phyloP scores from a whole-genome alignment of 345 rosid species.

The Citrus reticulata region DNA sequence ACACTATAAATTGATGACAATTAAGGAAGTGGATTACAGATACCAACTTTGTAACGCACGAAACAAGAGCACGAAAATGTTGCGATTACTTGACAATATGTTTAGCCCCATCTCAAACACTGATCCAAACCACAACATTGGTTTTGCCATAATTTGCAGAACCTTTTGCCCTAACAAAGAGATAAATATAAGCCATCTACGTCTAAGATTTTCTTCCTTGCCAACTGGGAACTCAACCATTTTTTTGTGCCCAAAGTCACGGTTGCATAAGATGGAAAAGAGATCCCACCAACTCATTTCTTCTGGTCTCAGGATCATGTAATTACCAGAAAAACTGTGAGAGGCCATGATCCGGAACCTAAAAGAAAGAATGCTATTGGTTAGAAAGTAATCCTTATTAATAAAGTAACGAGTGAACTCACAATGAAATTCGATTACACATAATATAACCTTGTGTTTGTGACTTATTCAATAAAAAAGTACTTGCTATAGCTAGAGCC shows the following conservation, averaged over 20 bases:
- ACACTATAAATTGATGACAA: too few species aligned
- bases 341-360: background rate
- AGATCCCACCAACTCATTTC: background rate
- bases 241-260: background rate
- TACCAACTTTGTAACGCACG: conserved; percentile 18
- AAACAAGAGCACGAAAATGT: conserved; percentile 16
- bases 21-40: background rate
- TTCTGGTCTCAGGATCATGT: conserved; percentile 9
- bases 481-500: background rate
- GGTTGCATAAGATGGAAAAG: background rate
- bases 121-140: conserved; percentile 6
- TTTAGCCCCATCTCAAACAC: conserved; percentile 20
- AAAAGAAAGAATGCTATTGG: background rate
- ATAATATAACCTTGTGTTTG: background rate
- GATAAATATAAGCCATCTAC: conserved; percentile 17
- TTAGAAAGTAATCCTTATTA: background rate
- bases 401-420: background rate
- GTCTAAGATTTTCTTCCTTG: conserved; percentile 10
- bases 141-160: conserved; percentile 7
- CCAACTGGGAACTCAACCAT: conserved; percentile 10
- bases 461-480: background rate
- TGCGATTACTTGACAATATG: conserved; percentile 16
- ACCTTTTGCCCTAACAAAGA: conserved; percentile 21
- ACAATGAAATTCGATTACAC: background rate
- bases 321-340: conserved; percentile 2